Base-by-base conservation (phyloP, 2,329 filamentous ascomycete species). In the Raffaelea ambrosiae region DNA sequence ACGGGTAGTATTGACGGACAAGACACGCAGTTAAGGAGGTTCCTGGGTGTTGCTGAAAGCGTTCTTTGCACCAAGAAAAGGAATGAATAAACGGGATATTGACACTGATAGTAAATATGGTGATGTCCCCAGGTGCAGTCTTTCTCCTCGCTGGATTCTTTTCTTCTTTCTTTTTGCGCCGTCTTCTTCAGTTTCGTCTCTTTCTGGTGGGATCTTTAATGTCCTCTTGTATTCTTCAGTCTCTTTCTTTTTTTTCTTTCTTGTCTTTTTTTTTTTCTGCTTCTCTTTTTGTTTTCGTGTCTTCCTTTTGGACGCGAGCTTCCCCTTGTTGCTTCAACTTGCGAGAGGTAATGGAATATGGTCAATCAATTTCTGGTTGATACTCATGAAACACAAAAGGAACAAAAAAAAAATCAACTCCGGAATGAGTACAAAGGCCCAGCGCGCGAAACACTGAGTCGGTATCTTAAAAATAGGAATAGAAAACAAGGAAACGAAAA, bases 301-400 rank as follows among this genome's bases (percentile, higher is more conserved):
- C 31, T 46, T 45, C 47, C 49, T 38, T 38, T 38, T 44, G 16
- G 13, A 29, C 26, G 26, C 7, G 26, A 29, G 14, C 35, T n/a
- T 43, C 59, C 61, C 62, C 61, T 59, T 55, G 63, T 62, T 64
- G 63, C 60, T 58, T 58, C 55, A 59, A 56, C 53, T 58, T 59
- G 56, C 55, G 58, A 50, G 51, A 50, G 23, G 35, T 38, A 38
- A 38, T 38, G 35, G 35, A 19, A 38, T 29, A 38, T 38, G 14
- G 35, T 38, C 18, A 48, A 36, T 48, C 41, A 44, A 48, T 44
- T 39, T 35, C n/a, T 38, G 26, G 26, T 29, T 29, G 26, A 29
- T 29, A 29, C 26, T 29, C 26, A 29, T 29, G 26, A 29, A 38
- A 33, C 9, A 33, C 9, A 33, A 33, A 38, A 38, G 8, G 16